A percentile compares a stretch with the other conserved stretches of the same genome.
Evolutionary conservation across 2,329 filamentous ascomycete genomes (phyloP).

Genomic region (Xylaria sp.): DNA sequence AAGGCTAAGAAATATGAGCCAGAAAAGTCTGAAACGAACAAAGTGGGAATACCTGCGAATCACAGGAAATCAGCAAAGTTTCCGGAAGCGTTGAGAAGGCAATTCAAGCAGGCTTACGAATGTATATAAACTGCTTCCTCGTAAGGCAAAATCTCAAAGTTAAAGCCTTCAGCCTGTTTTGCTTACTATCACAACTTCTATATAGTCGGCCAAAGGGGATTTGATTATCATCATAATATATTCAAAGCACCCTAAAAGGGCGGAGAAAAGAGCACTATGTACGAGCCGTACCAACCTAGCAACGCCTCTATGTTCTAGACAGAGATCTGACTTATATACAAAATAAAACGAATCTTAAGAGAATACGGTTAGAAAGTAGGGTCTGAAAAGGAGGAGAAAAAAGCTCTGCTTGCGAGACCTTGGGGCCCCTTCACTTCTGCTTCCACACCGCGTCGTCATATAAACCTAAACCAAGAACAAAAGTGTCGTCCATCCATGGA

Average conservation of each 20-base stretch:
- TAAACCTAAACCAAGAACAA: background rate
- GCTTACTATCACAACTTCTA: background rate
- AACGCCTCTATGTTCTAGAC: conserved; percentile 37
- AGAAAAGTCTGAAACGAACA: background rate
- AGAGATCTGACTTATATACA: conserved; percentile 34
- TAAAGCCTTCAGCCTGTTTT: background rate
- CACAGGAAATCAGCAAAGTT: background rate
- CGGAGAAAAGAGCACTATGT: conserved; percentile 1
- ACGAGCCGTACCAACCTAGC: conserved; percentile 14
- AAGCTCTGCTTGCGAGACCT: conserved; percentile 11
- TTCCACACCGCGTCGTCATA: conserved; percentile 15
- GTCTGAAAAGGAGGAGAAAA: background rate
- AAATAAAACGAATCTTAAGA: conserved; percentile 13
- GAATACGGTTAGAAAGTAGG: background rate
- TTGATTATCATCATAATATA: conserved; percentile 12
- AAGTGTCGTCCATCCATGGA: background rate
- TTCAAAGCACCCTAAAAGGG: conserved; percentile 10
- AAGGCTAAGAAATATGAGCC: no score
- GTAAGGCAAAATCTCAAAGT: no score
- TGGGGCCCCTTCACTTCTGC: conserved; percentile 8
- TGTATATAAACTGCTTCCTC: background rate
- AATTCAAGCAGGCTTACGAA: background rate
- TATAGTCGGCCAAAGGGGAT: background rate
- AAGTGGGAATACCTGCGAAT: background rate
- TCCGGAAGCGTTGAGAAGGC: background rate